Evolutionary conservation across 2,329 filamentous ascomycete genomes (phyloP).

Genomic region (Neopestalotiopsis clavispora): DNA sequence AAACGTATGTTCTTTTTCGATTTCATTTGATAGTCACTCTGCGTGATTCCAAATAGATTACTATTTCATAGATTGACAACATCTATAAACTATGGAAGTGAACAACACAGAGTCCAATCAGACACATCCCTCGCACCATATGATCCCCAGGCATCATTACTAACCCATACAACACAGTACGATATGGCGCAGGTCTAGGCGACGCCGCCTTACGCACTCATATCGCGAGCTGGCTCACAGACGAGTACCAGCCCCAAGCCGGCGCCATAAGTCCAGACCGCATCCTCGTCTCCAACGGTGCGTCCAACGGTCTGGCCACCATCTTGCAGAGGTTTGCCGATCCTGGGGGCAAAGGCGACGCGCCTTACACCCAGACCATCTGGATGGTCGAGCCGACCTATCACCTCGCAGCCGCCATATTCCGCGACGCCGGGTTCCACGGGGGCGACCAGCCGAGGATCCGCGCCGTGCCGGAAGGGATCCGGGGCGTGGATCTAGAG

Average conservation of each 20-base stretch:
- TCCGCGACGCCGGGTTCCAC: slow-evolving; percentile 13
- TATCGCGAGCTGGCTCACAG: background rate
- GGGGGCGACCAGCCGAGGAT: background rate
- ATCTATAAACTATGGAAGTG: too few species aligned
- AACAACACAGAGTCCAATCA: background rate
- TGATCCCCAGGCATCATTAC: background rate
- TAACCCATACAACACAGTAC: background rate
- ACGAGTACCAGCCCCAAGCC: background rate
- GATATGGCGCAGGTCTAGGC: slow-evolving; percentile 3
- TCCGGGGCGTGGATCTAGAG: slow-evolving; percentile 3
- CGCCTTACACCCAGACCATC: background rate
- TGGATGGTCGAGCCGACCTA: slow-evolving; percentile 19
- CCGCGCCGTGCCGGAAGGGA: slow-evolving; percentile 12
- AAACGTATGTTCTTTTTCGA: background rate
- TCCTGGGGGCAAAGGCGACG: background rate
- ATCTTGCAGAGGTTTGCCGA: slow-evolving; percentile 15
- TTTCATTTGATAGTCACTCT: background rate
- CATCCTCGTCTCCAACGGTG: slow-evolving; percentile 13
- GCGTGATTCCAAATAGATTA: too few species aligned
- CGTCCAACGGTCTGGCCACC: slow-evolving; percentile 5
- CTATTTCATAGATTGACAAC: too few species aligned
- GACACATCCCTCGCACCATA: background rate
- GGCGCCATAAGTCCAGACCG: background rate
- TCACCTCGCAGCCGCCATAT: slow-evolving; percentile 12
- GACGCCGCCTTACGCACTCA: background rate